A percentile compares a stretch with the other conserved stretches of the same genome.
Evolutionary conservation across 73 alveolate genomes (phyloP).

Genomic region (Blepharisma stoltei): DNA sequence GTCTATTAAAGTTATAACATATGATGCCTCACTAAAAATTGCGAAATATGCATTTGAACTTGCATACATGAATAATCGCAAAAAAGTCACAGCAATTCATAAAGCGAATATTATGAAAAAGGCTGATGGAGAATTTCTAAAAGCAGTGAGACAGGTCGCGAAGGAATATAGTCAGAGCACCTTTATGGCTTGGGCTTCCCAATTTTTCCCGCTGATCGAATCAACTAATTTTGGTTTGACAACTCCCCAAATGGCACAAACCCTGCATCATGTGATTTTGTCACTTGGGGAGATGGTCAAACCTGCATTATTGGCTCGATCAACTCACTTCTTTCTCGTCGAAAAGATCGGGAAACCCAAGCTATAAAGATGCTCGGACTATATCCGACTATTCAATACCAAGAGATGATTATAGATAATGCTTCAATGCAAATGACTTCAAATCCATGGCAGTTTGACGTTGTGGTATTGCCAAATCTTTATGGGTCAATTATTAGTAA

Average conservation of each 20-base stretch:
- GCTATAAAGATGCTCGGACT: no score
- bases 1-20: constrained; percentile 63
- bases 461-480: constrained; percentile 65
- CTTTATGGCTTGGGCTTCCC: no score
- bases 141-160: constrained; percentile 77
- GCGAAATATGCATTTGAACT: constrained; percentile 75
- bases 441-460: constrained; percentile 68
- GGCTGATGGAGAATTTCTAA: constrained; percentile 62
- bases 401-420: constrained; percentile 51
- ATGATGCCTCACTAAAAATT: constrained; percentile 49
- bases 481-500: constrained; percentile 67
- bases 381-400: constrained; percentile 31
- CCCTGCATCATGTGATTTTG: no score
- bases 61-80: constrained; percentile 62
- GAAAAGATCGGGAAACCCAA: no score
- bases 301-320: no score
- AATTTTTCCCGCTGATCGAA: no score
- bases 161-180: no score
- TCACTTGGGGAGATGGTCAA: no score
- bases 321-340: no score
- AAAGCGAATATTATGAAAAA: constrained; percentile 72
- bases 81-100: constrained; percentile 72
- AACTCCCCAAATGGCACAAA: no score
- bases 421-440: constrained; percentile 41
- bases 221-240: no score